These are phyloP conservation scores for Blastomyces percursus DNA, from an alignment of 2,329 filamentous ascomycete species.

Conservation along the genomic window DNA sequence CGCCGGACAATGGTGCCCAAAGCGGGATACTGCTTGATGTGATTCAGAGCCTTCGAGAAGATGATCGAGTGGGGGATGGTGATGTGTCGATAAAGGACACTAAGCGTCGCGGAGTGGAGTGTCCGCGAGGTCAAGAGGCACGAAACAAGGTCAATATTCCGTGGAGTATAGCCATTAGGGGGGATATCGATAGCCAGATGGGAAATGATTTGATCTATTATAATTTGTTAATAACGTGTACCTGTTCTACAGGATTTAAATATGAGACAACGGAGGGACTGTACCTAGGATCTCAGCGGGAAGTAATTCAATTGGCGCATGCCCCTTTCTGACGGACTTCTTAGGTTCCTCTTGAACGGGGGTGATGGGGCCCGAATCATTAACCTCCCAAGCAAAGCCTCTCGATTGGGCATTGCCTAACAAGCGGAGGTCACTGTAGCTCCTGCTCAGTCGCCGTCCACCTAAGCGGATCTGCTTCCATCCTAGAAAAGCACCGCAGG, in stretches of 20 bases:
- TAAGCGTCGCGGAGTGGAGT: conserved; percentile 60
- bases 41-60: conserved; percentile 68
- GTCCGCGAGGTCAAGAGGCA: conserved; percentile 65
- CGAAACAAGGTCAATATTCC: conserved; percentile 68
- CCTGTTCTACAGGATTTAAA: background rate
- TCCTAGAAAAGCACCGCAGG: conserved; percentile 35
- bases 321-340: conserved; percentile 17
- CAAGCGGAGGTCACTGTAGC: conserved; percentile 33
- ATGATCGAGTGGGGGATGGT: conserved; percentile 74
- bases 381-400: conserved; percentile 34
- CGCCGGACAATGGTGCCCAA: conserved; percentile 67
- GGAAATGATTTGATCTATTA: conserved; percentile 59
- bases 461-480: conserved; percentile 37
- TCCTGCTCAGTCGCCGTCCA: conserved; percentile 35
- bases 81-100: conserved; percentile 66
- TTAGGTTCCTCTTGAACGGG: conserved; percentile 12
- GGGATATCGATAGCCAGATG: conserved; percentile 62
- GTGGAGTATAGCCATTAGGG: conserved; percentile 62
- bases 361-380: conserved; percentile 13
- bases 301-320: conserved; percentile 53
- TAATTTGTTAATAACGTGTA: conserved; percentile 9
- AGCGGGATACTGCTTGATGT: conserved; percentile 54
- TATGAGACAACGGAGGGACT: conserved; percentile 5
- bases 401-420: conserved; percentile 27
- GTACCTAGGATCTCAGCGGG: conserved; percentile 61